Conservation (phyloP, 352 stramenopile genomes). For the Phytophthora kernoviae region DNA sequence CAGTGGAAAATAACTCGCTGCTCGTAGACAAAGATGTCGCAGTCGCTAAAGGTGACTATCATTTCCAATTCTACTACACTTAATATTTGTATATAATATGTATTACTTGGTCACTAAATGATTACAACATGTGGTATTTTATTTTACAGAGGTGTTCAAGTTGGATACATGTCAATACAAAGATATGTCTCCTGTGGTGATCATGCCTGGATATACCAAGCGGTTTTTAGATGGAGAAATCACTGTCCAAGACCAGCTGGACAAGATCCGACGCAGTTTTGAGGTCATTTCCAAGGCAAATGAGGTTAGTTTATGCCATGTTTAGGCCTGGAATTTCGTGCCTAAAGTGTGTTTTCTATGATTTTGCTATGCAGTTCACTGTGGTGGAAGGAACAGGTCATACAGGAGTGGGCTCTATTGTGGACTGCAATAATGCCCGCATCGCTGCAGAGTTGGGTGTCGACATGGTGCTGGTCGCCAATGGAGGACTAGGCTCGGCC, state of each 20-base stretch:
- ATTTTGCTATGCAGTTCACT: constrained; percentile 53
- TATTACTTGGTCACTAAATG: constrained; percentile 2
- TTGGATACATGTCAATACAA: constrained; percentile 92
- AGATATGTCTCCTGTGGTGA: constrained; percentile 97
- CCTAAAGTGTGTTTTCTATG: not conserved
- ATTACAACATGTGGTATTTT: constrained; percentile 10
- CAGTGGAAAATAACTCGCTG: constrained; percentile 67
- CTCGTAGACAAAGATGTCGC: constrained; percentile 92
- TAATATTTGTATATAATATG: constrained; percentile 3
- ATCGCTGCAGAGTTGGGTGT: constrained; percentile 92
- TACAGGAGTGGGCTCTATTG: constrained; percentile 96
- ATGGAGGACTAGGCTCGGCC: constrained; percentile 94
- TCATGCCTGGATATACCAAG: constrained; percentile 95
- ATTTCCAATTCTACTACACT: constrained; percentile 6
- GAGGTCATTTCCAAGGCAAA: constrained; percentile 62
- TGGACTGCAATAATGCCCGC: constrained; percentile 96
- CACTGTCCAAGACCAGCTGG: constrained; percentile 73
- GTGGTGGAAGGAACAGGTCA: constrained; percentile 90
- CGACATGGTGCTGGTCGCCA: constrained; percentile 95
- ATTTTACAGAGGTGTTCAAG: constrained; percentile 91
- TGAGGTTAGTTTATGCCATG: constrained; percentile 40
- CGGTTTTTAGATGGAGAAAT: constrained; percentile 95
- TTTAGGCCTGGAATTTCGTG: constrained; percentile 6
- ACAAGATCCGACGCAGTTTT: constrained; percentile 76
- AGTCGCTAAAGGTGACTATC: constrained; percentile 83